Base-by-base conservation (phyloP, 78 protist genomes). In the Chrysochromulina tobinii region DNA sequence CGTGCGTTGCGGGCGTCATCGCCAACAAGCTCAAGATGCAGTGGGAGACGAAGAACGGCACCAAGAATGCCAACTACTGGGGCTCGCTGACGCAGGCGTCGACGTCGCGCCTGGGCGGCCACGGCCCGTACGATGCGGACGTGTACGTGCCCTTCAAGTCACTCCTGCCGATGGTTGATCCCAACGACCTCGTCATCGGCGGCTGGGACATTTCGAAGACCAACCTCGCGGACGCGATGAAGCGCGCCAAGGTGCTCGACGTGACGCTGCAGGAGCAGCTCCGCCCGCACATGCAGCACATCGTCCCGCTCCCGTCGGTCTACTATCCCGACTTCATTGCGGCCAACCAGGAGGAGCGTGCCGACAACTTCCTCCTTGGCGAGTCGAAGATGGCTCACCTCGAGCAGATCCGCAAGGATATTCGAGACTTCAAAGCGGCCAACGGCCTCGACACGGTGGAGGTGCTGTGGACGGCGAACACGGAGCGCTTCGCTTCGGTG, bases 321-420 rank as follows among this genome's bases (percentile, higher is more conserved):
- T 98, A 96, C 96, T 93, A 90, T 96, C 99, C 99, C 61, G 99
- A 97, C 92, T 99, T 97, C 90, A 97, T 99, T 77, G 99, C 99
- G 27, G 98, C 98, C 93, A 98, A 99, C 94, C 99, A 99, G 95
- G 75, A 79, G 50, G 99, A 95, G 20, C 96, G 99, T 21, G 99
- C 99, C 38, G 94, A 98, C 97, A 97, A 99, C 93, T 96, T 97
- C 72, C 61, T 99, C 77, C 27, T 93, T 23, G 98, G 98, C n/a
- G 1, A 66, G 25, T 73, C 11, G 57, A 54, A 87, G 15, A 59
- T 12, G 83, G 87, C 50, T 6, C 85, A 50, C 87, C 72, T 99
- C 92, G 98, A 96, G 92, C 89, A 95, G 93, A 89, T 99, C 75
- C 94, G 99, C 58, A 57, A 72, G 67, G 98, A 99, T 94, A 98